These are phyloP conservation scores for Moniliella sp. DNA, from an alignment of 1,284 basidiomycete genomes.

Conservation along the genomic window DNA sequence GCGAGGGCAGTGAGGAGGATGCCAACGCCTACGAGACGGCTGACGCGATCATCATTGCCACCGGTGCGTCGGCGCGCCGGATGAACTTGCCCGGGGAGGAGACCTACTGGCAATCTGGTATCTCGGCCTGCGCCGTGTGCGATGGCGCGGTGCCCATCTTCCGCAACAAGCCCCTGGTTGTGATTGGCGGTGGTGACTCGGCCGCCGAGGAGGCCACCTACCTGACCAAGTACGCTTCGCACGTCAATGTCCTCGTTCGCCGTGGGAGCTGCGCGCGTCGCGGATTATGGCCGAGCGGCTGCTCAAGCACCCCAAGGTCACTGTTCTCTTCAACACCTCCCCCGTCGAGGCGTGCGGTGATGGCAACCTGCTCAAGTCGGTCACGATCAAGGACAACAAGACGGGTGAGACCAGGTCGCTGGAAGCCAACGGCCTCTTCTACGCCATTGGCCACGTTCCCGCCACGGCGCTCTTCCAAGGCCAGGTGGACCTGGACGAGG, in stretches of 20 bases:
- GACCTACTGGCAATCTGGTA: constrained; percentile 92
- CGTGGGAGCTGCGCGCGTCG: constrained; percentile 76
- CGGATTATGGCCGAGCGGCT: constrained; percentile 96
- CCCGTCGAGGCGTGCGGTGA: constrained; percentile 81
- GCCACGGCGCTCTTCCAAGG: constrained; percentile 68
- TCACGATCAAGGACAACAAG: constrained; percentile 60
- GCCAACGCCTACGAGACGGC: constrained; percentile 63
- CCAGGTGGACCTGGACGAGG: constrained; percentile 68
- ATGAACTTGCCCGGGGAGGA: constrained; percentile 76
- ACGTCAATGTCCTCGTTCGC: constrained; percentile 74
- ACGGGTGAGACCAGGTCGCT: constrained; percentile 65
- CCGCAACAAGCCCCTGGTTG: constrained; percentile 87
- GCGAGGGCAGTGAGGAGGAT: constrained; percentile 60
- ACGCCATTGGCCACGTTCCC: constrained; percentile 65
- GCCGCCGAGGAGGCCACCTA: constrained; percentile 91
- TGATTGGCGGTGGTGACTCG: constrained; percentile 91
- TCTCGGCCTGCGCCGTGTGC: constrained; percentile 92
- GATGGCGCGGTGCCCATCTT: constrained; percentile 98
- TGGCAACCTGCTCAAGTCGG: constrained; percentile 64
- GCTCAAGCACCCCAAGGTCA: constrained; percentile 67
- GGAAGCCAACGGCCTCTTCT: constrained; percentile 78
- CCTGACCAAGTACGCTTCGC: constrained; percentile 37
- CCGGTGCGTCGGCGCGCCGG: constrained; percentile 82
- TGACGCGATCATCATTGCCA: constrained; percentile 82
- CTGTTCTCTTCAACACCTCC: constrained; percentile 49